These are phyloP conservation scores for Elsinoe arachidis DNA, from an alignment of 2,329 filamentous ascomycete species.

Conservation along the genomic window DNA sequence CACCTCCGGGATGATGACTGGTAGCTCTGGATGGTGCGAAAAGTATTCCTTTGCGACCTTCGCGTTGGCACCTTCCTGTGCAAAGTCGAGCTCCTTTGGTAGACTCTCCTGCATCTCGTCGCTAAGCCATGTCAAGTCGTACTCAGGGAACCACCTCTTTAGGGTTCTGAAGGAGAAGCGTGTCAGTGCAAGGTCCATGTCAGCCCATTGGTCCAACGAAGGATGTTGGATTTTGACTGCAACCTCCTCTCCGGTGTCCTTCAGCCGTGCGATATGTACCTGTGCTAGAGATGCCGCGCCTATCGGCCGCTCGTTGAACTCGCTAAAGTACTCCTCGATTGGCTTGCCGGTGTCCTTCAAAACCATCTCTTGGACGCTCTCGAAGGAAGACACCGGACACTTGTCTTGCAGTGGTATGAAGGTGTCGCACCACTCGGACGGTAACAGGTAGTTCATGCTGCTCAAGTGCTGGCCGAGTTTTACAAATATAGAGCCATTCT, in stretches of 20 bases:
- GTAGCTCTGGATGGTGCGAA: constrained; percentile 60
- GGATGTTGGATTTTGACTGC: constrained; percentile 98
- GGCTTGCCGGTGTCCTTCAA: constrained; percentile 68
- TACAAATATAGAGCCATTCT: constrained; percentile 97
- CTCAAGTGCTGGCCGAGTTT: constrained; percentile 95
- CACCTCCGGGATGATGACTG: constrained; percentile 80
- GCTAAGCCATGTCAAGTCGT: constrained; percentile 92
- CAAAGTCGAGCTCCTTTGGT: constrained; percentile 85
- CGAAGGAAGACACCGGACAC: constrained; percentile 84
- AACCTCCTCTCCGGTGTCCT: constrained; percentile 73
- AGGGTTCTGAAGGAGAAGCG: constrained; percentile 81
- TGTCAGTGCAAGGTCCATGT: constrained; percentile 77
- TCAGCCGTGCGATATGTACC: constrained; percentile 79
- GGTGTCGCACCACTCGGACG: constrained; percentile 85
- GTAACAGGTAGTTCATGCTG: constrained; percentile 90
- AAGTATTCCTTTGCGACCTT: constrained; percentile 74
- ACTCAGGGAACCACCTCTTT: constrained; percentile 92
- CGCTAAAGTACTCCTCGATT: constrained; percentile 74
- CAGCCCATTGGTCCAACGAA: constrained; percentile 77
- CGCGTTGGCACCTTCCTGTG: constrained; percentile 77
- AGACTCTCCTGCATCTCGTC: constrained; percentile 86
- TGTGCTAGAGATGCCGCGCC: constrained; percentile 91
- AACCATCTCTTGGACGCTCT: constrained; percentile 83
- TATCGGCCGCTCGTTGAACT: constrained; percentile 72
- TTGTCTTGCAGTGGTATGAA: constrained; percentile 94